Evolutionary conservation across 2,329 filamentous ascomycete genomes (phyloP), one percentile per base, ranked within the genome.

Genomic region (Penicillium brasilianum): DNA sequence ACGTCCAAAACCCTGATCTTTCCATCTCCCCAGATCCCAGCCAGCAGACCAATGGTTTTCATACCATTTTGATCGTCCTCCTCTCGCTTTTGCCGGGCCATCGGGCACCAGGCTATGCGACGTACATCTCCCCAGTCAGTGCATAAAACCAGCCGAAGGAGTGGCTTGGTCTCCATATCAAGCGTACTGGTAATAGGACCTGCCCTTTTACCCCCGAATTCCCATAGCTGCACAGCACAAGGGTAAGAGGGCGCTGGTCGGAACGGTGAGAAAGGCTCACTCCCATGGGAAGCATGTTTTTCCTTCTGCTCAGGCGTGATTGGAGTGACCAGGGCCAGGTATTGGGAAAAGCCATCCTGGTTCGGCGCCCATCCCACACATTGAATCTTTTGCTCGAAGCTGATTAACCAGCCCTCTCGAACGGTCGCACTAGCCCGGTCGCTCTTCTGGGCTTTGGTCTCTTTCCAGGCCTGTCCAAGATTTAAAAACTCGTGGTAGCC

Each of bases 11-110:
- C 78, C 59, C 85, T 78, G 4, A 86, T 73, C 50, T 72, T 77
- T 5, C 87, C 87, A 69, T 89, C 87, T n/a, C 78, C 80, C 77
- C 83, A 88, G 1, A 88, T 72, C 11, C 81, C 80, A 4, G 84
- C 86, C 25, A 89, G 76, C 7, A 88, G 73, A 0, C 85, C 85
- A 37, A 87, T 71, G 32, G 69, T 68, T 61, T 70, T 66, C 34
- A 64, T 68, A 14, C 61, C 66, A 25, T 71, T 68, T 48, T 72
- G 60, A 25, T 74, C 60, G 50, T 78, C 71, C 13, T 74, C 66
- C 1, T 73, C 64, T 22, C 74, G 65, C n/a, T 62, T 55, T 43
- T 64, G 69, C 50, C 76, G 74, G 36, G 71, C 69, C 50, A 83
- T 74, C 11, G 84, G 84, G 71, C 85, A 87, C 85, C 86, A 89